A percentile compares a stretch with the other conserved stretches of the same genome.
These are phyloP conservation scores for Pseudophaeomoniella oleicola DNA, from an alignment of 2,329 filamentous ascomycete species.

Conservation along the genomic window DNA sequence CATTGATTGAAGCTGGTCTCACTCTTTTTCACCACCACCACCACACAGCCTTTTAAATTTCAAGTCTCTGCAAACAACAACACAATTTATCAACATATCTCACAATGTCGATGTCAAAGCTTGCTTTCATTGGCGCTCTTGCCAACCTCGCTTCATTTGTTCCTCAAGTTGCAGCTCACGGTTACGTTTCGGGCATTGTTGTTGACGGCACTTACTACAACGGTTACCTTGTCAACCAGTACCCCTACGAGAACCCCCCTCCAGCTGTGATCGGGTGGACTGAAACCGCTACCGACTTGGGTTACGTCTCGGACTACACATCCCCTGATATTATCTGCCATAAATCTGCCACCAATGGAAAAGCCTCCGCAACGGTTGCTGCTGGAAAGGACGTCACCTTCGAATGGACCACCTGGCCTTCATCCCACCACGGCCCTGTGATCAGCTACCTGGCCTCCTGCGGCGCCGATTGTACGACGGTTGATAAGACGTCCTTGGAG, in stretches of 20 bases:
- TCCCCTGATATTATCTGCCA: conserved; percentile 48
- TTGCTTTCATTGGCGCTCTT: background rate
- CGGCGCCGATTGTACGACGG: conserved; percentile 39
- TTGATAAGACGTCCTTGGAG: conserved; percentile 37
- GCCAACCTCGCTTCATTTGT: background rate
- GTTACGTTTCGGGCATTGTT: conserved; percentile 14
- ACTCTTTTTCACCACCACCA: background rate
- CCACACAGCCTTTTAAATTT: too few species aligned
- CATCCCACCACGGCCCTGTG: conserved; percentile 48
- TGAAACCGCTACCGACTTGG: conserved; percentile 34
- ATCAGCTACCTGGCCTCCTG: conserved; percentile 50
- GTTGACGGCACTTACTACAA: conserved; percentile 19
- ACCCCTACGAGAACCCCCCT: conserved; percentile 16
- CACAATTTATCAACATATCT: background rate
- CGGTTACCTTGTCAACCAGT: conserved; percentile 23
- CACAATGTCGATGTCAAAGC: conserved; percentile 1
- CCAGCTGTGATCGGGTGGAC: conserved; percentile 38
- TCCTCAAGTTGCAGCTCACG: conserved; percentile 2
- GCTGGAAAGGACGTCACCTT: conserved; percentile 45
- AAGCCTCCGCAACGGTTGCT: conserved; percentile 38
- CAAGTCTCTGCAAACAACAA: background rate
- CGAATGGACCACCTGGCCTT: conserved; percentile 53
- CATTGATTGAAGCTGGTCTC: conserved; percentile 2
- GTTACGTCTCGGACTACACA: conserved; percentile 37
- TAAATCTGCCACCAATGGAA: conserved; percentile 36